Percentiles rank a stretch among this genome's conserved stretches.
Evolutionary conservation across 495 filamentous ascomycete genomes (phyloP).

Genomic region (Xylaria grammica): DNA sequence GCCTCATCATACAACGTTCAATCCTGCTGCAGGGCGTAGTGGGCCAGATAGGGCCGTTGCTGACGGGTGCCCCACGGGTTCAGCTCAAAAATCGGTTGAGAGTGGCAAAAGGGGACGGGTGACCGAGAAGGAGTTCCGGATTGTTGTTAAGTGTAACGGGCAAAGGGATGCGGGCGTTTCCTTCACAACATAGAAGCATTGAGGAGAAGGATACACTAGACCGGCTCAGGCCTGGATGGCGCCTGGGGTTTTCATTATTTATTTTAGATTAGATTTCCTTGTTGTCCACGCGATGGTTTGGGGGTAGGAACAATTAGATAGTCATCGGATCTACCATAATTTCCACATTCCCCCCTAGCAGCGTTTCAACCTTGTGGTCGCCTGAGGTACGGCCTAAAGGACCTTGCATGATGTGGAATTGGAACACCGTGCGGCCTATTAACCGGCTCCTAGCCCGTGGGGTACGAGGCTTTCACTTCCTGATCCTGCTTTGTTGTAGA

Average conservation of each 20-base stretch:
- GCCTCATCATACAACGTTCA: background rate
- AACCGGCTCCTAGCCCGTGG: background rate
- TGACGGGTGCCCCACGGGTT: background rate
- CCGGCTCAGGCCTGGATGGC: constrained; percentile 10
- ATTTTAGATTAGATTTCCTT: background rate
- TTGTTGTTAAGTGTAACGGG: background rate
- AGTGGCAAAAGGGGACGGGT: constrained; percentile 11
- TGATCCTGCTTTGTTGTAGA: background rate
- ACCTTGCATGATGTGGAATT: constrained; percentile 4
- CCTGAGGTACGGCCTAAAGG: background rate
- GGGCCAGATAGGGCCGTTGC: background rate
- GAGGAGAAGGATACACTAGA: constrained; percentile 3
- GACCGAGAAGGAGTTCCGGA: background rate
- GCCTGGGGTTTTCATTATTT: constrained; percentile 7
- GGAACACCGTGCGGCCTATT: background rate
- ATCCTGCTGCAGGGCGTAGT: background rate
- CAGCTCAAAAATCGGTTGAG: background rate
- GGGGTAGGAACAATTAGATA: background rate
- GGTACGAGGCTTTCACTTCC: background rate
- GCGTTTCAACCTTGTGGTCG: constrained; percentile 4
- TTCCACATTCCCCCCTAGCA: background rate
- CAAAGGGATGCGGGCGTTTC: background rate
- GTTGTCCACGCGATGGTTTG: background rate
- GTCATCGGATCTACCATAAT: background rate
- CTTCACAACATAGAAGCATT: background rate